These are phyloP conservation scores for Pyrenochaeta sp. DNA, from an alignment of 2,329 filamentous ascomycete genomes.

Conservation along the genomic window DNA sequence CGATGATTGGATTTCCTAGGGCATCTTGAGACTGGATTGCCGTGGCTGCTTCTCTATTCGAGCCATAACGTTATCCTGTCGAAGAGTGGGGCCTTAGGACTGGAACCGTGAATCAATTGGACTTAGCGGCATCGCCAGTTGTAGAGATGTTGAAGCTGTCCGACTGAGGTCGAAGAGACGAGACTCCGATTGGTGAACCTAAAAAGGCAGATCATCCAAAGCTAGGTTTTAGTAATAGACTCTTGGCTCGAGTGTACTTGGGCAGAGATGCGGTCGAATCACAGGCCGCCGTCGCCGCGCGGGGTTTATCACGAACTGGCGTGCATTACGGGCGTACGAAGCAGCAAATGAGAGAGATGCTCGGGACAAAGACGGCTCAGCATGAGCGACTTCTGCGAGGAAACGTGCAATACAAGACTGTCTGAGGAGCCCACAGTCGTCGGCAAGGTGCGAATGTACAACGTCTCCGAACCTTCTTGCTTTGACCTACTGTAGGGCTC, in stretches of 20 bases:
- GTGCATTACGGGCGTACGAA: slow-evolving; percentile 1
- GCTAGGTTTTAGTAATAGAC: background rate
- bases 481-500: no score
- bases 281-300: background rate
- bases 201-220: background rate
- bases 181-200: background rate
- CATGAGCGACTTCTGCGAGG: no score
- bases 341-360: background rate
- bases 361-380: background rate
- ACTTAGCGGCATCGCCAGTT: background rate
- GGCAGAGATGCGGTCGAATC: background rate
- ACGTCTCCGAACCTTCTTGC: no score
- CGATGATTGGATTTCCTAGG: background rate
- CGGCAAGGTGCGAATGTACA: no score
- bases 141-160: background rate
- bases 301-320: background rate
- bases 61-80: background rate
- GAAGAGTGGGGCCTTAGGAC: background rate
- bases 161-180: background rate
- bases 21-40: background rate
- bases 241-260: background rate
- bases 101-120: background rate
- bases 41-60: background rate
- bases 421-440: no score
- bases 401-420: no score